Evolutionary conservation across 306 rosid genomes (phyloP).

Genomic region (Quercus variabilis): DNA sequence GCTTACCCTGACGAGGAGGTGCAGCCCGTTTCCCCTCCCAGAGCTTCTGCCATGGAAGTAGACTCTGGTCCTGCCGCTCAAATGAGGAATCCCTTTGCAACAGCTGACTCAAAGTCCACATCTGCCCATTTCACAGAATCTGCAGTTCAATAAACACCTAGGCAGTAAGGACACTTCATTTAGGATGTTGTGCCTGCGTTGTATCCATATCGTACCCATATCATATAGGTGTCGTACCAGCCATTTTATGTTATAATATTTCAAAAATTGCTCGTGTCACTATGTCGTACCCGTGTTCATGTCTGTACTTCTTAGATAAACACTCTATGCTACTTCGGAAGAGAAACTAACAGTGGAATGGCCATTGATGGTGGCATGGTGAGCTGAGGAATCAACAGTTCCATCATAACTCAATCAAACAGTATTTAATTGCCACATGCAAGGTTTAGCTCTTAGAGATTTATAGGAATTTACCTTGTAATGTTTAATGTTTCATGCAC

Average conservation of each 20-base stretch:
- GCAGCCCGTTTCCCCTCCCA: conserved; percentile 86
- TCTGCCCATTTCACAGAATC: conserved; percentile 42
- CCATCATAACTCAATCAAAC: conserved; percentile 6
- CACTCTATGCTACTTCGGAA: conserved; percentile 38
- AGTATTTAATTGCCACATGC: background rate
- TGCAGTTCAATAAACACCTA: conserved; percentile 34
- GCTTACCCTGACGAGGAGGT: conserved; percentile 97
- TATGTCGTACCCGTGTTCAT: no score
- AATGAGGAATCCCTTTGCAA: conserved; percentile 52
- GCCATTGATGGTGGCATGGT: conserved; percentile 46
- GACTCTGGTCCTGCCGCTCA: conserved; percentile 54
- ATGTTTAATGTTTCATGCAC: background rate
- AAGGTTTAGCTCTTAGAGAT: background rate
- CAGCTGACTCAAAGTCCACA: conserved; percentile 43
- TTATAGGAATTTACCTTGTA: background rate
- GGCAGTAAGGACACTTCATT: no score
- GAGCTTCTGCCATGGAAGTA: conserved; percentile 74
- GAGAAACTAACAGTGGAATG: conserved; percentile 36
- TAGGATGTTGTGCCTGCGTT: no score
- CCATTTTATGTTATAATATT: no score
- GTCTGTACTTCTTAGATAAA: conserved; percentile 1
- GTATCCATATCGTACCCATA: no score
- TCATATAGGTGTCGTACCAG: no score
- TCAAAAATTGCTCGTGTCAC: no score
- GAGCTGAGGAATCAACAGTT: conserved; percentile 25